Evolutionary conservation across 2,329 filamentous ascomycete genomes (phyloP).

Genomic region (Cladorrhinum sp.): DNA sequence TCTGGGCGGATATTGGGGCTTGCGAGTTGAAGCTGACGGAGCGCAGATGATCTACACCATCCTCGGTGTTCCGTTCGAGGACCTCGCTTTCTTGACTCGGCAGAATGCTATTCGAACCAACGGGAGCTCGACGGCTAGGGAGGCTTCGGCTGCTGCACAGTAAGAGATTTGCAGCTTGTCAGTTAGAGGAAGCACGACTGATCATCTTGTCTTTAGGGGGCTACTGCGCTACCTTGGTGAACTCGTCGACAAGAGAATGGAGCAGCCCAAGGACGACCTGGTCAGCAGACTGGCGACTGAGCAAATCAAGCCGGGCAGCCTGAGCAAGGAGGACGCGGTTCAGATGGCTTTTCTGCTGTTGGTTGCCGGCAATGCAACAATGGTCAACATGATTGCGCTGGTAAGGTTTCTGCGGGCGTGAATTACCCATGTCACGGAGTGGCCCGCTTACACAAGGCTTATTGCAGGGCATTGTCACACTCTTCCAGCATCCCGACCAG

Average conservation of each 20-base stretch:
- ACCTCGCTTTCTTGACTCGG: conserved; percentile 45
- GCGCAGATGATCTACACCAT: conserved; percentile 47
- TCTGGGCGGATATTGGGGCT: not conserved
- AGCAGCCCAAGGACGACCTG: conserved; percentile 43
- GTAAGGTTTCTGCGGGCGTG: too few species aligned
- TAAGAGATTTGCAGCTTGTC: too few species aligned
- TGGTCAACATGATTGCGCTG: conserved; percentile 50
- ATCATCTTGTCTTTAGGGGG: too few species aligned
- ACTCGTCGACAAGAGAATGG: conserved; percentile 40
- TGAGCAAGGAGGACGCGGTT: conserved; percentile 40
- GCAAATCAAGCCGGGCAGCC: conserved; percentile 39
- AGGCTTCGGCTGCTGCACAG: conserved; percentile 45
- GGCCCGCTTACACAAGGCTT: too few species aligned
- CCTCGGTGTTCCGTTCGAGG: conserved; percentile 46
- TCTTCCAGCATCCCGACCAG: conserved; percentile 43
- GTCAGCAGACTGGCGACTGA: conserved; percentile 44
- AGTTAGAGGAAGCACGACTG: too few species aligned
- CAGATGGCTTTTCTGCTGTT: conserved; percentile 50
- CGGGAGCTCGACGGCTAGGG: conserved; percentile 44
- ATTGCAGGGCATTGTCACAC: conserved; percentile 44
- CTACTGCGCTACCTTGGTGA: conserved; percentile 44
- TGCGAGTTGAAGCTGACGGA: not conserved
- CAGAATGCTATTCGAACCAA: conserved; percentile 46
- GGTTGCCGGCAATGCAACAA: conserved; percentile 50
- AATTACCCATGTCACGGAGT: too few species aligned